These are phyloP conservation scores for Ormosia semicastrata DNA, from an alignment of 306 rosid species.

Conservation along the genomic window DNA sequence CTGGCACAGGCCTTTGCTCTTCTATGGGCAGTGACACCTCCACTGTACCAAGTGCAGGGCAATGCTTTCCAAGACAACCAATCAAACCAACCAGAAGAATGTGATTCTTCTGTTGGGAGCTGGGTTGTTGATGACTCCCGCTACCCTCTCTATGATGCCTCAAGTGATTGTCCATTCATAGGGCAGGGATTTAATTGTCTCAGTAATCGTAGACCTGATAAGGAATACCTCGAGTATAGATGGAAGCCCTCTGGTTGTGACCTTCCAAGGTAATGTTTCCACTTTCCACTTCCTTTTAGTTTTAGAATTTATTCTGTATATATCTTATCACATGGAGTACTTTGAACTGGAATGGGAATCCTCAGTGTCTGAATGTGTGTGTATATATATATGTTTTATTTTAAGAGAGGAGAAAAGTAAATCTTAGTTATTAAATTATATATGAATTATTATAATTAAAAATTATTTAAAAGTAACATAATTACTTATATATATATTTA, in stretches of 20 bases:
- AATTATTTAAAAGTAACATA: no score
- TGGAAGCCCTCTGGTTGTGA: conserved; percentile 64
- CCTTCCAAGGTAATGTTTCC: conserved; percentile 49
- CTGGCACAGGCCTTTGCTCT: neutral
- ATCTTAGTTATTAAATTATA: no score
- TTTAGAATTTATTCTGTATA: neutral
- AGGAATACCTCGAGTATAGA: conserved; percentile 48
- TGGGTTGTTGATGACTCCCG: conserved; percentile 43
- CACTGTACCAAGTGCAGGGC: conserved; percentile 18
- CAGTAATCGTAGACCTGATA: conserved; percentile 57
- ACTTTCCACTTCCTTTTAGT: neutral
- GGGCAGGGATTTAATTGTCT: conserved; percentile 54
- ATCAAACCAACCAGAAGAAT: conserved; percentile 5
- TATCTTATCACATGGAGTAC: neutral
- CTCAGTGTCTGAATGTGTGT: neutral
- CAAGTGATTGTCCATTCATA: conserved; percentile 48
- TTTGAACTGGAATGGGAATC: no score
- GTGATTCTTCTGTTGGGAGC: conserved; percentile 49
- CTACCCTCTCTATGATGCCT: conserved; percentile 55
- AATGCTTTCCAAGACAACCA: neutral
- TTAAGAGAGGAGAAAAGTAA: no score
- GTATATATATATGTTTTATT: no score
- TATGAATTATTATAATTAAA: no score
- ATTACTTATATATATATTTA: no score
- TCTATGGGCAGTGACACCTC: neutral